A percentile compares a stretch with the other conserved stretches of the same genome.
These are phyloP conservation scores for Thalassiosira sp. DNA, from an alignment of 352 stramenopile genomes.

Conservation along the genomic window DNA sequence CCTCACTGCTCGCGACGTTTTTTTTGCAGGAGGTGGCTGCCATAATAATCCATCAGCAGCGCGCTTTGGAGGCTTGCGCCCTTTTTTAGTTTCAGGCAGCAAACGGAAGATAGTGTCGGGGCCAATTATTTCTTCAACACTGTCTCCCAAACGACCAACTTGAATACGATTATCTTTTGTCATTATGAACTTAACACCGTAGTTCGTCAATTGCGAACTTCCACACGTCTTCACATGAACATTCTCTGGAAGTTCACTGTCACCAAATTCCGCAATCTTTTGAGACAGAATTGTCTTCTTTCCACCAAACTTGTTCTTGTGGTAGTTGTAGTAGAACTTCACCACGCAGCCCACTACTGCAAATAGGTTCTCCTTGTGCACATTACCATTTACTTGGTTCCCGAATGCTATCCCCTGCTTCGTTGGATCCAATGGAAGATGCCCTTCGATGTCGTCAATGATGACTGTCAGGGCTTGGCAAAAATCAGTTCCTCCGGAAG, in stretches of 20 bases:
- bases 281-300: constrained; percentile 16
- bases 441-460: constrained; percentile 56
- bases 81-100: background rate
- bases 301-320: constrained; percentile 28
- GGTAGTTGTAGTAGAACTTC: constrained; percentile 24
- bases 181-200: constrained; percentile 10
- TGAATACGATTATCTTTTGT: constrained; percentile 12
- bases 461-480: constrained; percentile 60
- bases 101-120: constrained; percentile 18
- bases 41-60: too few species aligned
- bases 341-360: constrained; percentile 11
- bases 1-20: too few species aligned
- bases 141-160: constrained; percentile 3
- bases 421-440: constrained; percentile 59
- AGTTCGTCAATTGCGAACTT: constrained; percentile 13
- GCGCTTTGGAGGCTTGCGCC: too few species aligned
- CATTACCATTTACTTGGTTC: constrained; percentile 17
- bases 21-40: too few species aligned
- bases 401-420: constrained; percentile 53
- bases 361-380: constrained; percentile 28
- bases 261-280: constrained; percentile 23
- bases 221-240: constrained; percentile 4
- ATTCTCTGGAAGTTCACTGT: constrained; percentile 19
- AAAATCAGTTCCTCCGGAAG: constrained; percentile 44
- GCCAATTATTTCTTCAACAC: constrained; percentile 6